These are phyloP conservation scores for Epithemia pelagica DNA, from an alignment of 108 stramenopile genomes.

Conservation along the genomic window DNA sequence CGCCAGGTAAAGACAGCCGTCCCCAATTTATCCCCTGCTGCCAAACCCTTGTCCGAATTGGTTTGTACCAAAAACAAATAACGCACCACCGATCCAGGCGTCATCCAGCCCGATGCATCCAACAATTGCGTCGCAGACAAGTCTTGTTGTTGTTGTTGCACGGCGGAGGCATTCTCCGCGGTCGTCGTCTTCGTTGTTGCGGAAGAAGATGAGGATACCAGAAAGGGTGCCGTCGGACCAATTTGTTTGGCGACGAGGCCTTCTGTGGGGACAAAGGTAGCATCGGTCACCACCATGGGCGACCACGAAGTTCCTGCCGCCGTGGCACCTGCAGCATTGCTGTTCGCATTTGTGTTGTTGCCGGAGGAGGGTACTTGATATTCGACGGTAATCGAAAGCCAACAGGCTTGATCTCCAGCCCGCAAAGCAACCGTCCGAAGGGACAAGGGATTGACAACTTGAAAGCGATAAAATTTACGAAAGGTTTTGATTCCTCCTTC, in stretches of 20 bases:
- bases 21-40: constrained; percentile 71
- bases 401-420: constrained; percentile 49
- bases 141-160: neutral
- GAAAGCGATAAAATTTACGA: constrained; percentile 83
- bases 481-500: constrained; percentile 57
- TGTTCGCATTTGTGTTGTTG: constrained; percentile 13
- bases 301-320: no score
- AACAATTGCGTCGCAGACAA: constrained; percentile 32
- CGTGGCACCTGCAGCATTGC: constrained; percentile 4
- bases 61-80: constrained; percentile 59
- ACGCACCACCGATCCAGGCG: constrained; percentile 47
- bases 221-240: neutral
- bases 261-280: constrained; percentile 40
- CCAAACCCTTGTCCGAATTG: constrained; percentile 41
- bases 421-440: constrained; percentile 38
- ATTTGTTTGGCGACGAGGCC: constrained; percentile 51
- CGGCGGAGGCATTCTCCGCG: neutral
- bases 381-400: constrained; percentile 54
- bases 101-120: constrained; percentile 48
- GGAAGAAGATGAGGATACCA: neutral
- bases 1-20: constrained; percentile 58
- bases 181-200: constrained; percentile 12
- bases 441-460: constrained; percentile 57
- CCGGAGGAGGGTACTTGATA: constrained; percentile 18
- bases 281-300: constrained; percentile 45